These are phyloP conservation scores for Trametes villosa DNA, from an alignment of 768 basidiomycete species.

Conservation along the genomic window DNA sequence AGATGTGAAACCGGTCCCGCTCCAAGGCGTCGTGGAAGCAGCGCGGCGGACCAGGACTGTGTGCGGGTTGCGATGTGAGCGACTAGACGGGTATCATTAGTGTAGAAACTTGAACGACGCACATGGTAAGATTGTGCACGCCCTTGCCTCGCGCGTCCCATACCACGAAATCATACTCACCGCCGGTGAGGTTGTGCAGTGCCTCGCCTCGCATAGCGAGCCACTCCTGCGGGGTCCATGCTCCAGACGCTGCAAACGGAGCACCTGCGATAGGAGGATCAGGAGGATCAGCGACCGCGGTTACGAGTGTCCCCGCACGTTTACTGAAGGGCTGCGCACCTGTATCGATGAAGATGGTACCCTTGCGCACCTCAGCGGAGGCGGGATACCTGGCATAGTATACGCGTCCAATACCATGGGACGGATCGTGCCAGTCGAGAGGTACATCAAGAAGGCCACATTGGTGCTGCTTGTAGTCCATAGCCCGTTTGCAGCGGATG, in stretches of 20 bases:
- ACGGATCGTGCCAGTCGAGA: background rate
- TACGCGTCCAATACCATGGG: background rate
- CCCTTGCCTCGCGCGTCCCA: background rate
- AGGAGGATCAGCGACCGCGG: background rate
- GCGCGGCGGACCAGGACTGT: background rate
- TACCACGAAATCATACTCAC: slow-evolving; percentile 10
- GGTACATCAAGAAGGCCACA: slow-evolving; percentile 4
- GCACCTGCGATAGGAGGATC: background rate
- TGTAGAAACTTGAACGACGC: background rate
- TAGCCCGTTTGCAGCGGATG: too few species aligned
- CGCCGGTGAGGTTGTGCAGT: background rate
- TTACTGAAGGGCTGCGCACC: background rate
- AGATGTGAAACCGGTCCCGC: background rate
- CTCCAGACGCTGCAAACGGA: background rate
- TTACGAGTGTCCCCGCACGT: background rate
- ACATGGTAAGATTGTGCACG: background rate
- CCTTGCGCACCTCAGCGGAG: slow-evolving; percentile 5
- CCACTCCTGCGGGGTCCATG: background rate
- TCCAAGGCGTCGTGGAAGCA: background rate
- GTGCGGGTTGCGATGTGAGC: background rate
- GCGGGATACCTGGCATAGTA: background rate
- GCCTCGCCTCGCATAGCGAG: background rate
- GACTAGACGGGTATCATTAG: background rate
- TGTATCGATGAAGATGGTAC: background rate
- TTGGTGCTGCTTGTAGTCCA: background rate